A percentile compares a stretch with the other conserved stretches of the same genome.
These are phyloP conservation scores for Bacidia gigantensis DNA, from an alignment of 495 filamentous ascomycete genomes.

Conservation along the genomic window DNA sequence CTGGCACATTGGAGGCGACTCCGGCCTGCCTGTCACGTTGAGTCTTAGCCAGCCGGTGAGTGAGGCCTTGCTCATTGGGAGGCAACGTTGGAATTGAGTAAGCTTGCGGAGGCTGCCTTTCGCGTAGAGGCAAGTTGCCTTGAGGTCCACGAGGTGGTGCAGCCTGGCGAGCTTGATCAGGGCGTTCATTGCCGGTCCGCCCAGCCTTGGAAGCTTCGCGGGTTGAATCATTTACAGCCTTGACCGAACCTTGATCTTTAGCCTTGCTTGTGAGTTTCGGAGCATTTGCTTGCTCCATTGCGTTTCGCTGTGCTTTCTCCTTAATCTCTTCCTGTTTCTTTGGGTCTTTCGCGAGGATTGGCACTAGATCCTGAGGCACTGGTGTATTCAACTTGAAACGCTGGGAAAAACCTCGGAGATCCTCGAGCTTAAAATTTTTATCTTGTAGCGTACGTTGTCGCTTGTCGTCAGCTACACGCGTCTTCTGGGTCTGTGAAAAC, in stretches of 20 bases:
- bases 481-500: conserved; percentile 68
- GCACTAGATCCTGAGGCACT: conserved; percentile 80
- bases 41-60: conserved; percentile 41
- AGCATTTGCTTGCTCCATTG: conserved; percentile 40
- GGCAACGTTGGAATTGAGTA: conserved; percentile 22
- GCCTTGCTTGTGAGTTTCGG: conserved; percentile 19
- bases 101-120: conserved; percentile 26
- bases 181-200: conserved; percentile 28
- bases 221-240: conserved; percentile 22
- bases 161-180: conserved; percentile 32
- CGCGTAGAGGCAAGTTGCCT: conserved; percentile 12
- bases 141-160: conserved; percentile 36
- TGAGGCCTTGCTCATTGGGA: conserved; percentile 32
- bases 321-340: conserved; percentile 85
- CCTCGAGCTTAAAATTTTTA: conserved; percentile 79
- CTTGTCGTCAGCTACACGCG: conserved; percentile 55
- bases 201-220: conserved; percentile 21
- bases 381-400: conserved; percentile 88
- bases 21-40: conserved; percentile 42
- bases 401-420: conserved; percentile 86
- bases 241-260: conserved; percentile 27
- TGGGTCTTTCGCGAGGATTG: conserved; percentile 91
- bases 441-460: conserved; percentile 53
- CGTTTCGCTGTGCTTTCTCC: conserved; percentile 61
- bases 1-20: conserved; percentile 29